A percentile compares a stretch with the other conserved stretches of the same genome.
Evolutionary conservation across 2,329 filamentous ascomycete species (phyloP).

Genomic region (Trichoderma oligosporum): DNA sequence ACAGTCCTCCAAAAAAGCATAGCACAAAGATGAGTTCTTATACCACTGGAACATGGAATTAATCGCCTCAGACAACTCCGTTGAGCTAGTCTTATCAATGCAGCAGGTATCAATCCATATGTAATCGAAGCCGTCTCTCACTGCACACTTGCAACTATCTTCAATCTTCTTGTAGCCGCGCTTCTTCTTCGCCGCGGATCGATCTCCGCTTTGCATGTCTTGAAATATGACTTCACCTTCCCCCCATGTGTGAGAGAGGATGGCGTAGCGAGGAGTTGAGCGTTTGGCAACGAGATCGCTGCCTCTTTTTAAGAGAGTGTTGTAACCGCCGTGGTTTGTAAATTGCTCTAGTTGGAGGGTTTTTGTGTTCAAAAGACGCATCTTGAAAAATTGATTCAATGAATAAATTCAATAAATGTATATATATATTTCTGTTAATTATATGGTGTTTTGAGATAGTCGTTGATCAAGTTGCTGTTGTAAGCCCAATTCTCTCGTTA

Average conservation of each 20-base stretch:
- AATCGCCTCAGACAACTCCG: slow-evolving; percentile 23
- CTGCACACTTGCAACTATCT: slow-evolving; percentile 23
- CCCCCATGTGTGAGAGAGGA: slow-evolving; percentile 33
- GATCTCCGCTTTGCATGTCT: slow-evolving; percentile 21
- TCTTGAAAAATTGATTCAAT: slow-evolving; percentile 1
- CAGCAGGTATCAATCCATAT: slow-evolving; percentile 32
- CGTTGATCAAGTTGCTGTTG: neutral
- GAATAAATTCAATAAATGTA: neutral
- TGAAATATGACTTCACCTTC: slow-evolving; percentile 28
- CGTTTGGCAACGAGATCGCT: neutral
- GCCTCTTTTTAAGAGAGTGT: neutral
- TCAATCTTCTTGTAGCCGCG: slow-evolving; percentile 24
- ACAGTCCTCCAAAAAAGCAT: slow-evolving; percentile 14
- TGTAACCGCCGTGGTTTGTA: neutral
- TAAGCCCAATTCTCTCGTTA: neutral
- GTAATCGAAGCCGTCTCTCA: slow-evolving; percentile 24
- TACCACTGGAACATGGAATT: slow-evolving; percentile 2
- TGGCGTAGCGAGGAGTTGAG: slow-evolving; percentile 25
- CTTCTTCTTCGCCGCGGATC: slow-evolving; percentile 9
- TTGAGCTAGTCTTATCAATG: slow-evolving; percentile 28
- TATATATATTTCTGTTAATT: too few relatives aligned
- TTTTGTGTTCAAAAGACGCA: slow-evolving; percentile 26
- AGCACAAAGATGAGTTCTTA: neutral
- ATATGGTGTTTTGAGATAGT: neutral
- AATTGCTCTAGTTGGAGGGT: slow-evolving; percentile 22